Evolutionary conservation across 306 rosid species (phyloP), one percentile per base, ranked within the genome.

Genomic region (Potentilla sterilis): DNA sequence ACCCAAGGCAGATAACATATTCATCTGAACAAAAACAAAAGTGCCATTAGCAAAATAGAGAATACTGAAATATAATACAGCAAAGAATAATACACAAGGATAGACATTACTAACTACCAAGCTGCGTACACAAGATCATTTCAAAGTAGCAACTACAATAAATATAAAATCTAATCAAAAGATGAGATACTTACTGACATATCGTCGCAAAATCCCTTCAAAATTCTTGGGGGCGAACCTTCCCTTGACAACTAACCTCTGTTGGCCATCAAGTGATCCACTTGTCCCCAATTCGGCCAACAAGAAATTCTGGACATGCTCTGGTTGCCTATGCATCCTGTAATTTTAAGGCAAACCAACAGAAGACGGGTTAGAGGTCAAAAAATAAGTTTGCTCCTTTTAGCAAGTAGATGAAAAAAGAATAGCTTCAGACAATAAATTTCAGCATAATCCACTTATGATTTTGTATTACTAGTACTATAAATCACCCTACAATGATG

Each of bases 261-360:
- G 97, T 59, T 95, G 99, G 66, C 97, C 97, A 78, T 95, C 99
- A 67, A 95, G 97, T 15, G 99, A 95, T 16, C 99, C 99, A 78
- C 93, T 95, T 15, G 99, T 95, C 62, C 99, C 99, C 88, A 92
- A 77, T 69, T 95, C 99, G 14, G 97, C 96, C 75, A 95, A 90
- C 89, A 92, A 85, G 89, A 95, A 95, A 63, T 93, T 87, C 97
- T 90, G 91, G 73, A 95, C 97, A 73, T 95, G 99, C 72, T 95
- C 99, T 9, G 99, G 97, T 84, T 90, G 97, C 52, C 99, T 89
- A 82, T 92, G 97, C 99, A 95, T 92, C 82, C 99, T 88, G 66
- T 37, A 80, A 67, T 72, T 75, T 75, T 41, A 28, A n/a, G 9
- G 21, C 7, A 37, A n/a, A 63, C 15, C 24, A 66, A 40, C 13